Conservation (phyloP, 305 asterid genomes). For the Fraxinus albicans region DNA sequence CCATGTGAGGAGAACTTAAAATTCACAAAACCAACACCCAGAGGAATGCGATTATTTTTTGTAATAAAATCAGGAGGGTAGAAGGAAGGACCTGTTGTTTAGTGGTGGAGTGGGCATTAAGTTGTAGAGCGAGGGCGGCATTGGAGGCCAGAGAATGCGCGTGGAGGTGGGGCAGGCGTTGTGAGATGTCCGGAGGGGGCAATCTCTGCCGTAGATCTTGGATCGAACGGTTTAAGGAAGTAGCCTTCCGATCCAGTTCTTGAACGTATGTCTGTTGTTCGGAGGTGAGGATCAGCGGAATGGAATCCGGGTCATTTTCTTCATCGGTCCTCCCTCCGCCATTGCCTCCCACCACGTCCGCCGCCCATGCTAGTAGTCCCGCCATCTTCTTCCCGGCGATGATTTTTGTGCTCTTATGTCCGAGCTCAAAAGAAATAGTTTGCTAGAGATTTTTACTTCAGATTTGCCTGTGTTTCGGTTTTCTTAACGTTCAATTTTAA, state of each 20-base stretch:
- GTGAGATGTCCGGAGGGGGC: constrained; percentile 94
- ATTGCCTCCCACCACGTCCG: constrained; percentile 90
- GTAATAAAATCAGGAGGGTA: not conserved
- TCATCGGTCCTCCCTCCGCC: constrained; percentile 53
- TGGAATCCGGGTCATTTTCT: constrained; percentile 54
- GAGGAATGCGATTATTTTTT: not conserved
- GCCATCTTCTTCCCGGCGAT: constrained; percentile 50
- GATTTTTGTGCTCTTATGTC: not conserved
- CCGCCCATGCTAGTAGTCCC: constrained; percentile 96
- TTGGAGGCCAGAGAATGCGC: constrained; percentile 95
- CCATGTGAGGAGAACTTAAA: not conserved
- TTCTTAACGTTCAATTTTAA: too few relatives aligned
- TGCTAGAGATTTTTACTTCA: not conserved
- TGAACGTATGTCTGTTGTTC: constrained; percentile 68
- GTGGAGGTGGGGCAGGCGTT: constrained; percentile 92
- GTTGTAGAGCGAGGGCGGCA: constrained; percentile 83
- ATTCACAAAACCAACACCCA: not conserved
- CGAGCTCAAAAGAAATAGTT: not conserved
- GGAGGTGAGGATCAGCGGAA: constrained; percentile 77
- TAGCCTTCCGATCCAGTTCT: constrained; percentile 59
- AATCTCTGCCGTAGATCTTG: constrained; percentile 89
- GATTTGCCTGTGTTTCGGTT: not conserved
- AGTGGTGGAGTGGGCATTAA: constrained; percentile 90
- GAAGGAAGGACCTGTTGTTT: constrained; percentile 60
- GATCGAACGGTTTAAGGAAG: constrained; percentile 80